A percentile compares a stretch with the other conserved stretches of the same genome.
These are phyloP conservation scores for Asterophora lycoperdoides DNA, from an alignment of 768 basidiomycete species.

Conservation along the genomic window DNA sequence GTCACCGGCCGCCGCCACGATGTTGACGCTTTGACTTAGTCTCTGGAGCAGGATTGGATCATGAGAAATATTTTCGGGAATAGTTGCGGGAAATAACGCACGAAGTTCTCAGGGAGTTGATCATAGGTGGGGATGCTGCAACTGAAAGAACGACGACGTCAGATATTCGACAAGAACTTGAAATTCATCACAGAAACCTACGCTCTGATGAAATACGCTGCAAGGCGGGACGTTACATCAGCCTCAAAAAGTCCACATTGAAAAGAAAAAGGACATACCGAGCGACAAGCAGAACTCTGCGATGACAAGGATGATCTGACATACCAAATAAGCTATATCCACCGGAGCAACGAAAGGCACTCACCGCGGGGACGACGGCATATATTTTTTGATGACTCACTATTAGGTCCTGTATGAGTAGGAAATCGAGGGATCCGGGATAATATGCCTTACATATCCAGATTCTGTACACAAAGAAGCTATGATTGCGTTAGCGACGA, in stretches of 20 bases:
- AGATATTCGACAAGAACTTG: not conserved
- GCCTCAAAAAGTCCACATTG: not conserved
- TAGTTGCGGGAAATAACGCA: not conserved
- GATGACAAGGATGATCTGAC: slow-evolving; percentile 10
- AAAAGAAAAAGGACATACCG: not conserved
- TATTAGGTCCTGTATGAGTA: not conserved
- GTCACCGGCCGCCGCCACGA: slow-evolving; percentile 9
- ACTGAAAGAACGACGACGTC: not conserved
- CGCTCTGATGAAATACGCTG: slow-evolving; percentile 10
- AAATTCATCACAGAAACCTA: not conserved
- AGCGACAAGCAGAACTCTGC: slow-evolving; percentile 8
- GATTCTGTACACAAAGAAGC: no score
- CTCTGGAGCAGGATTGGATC: not conserved
- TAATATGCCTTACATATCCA: no score
- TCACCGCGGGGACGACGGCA: not conserved
- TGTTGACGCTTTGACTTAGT: slow-evolving; percentile 10
- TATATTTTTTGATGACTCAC: slow-evolving; percentile 6
- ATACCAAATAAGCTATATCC: not conserved
- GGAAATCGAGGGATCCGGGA: not conserved
- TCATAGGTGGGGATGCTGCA: slow-evolving; percentile 2
- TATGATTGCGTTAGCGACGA: no score
- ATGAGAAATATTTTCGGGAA: not conserved
- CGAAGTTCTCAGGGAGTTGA: slow-evolving; percentile 4
- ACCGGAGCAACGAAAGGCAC: not conserved
- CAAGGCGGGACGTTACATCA: not conserved